phyloP scores from a whole-genome alignment of 1,284 basidiomycete genomes.

The Blastosporella zonata region DNA sequence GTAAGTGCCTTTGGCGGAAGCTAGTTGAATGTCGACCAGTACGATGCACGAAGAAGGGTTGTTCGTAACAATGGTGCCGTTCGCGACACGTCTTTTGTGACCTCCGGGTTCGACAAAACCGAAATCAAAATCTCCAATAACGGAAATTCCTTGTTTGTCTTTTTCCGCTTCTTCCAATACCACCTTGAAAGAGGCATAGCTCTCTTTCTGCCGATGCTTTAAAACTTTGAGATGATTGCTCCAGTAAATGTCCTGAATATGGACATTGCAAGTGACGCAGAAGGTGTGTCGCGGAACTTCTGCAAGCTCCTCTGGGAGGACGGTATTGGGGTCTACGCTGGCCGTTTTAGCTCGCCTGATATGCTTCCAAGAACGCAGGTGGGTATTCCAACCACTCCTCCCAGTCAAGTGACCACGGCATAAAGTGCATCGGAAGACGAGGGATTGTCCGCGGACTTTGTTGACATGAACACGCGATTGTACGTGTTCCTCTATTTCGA shows the following conservation, averaged over 20 bases:
- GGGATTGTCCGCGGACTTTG: slow-evolving; percentile 11
- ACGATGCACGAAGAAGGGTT: slow-evolving; percentile 14
- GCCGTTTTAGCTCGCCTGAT: background rate
- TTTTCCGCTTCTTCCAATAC: slow-evolving; percentile 42
- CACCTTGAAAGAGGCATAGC: slow-evolving; percentile 33
- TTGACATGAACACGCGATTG: slow-evolving; percentile 13
- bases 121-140: slow-evolving; percentile 39
- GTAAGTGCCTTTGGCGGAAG: slow-evolving; percentile 29
- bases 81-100: slow-evolving; percentile 18
- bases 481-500: slow-evolving; percentile 15
- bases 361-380: slow-evolving; percentile 11
- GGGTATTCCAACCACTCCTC: slow-evolving; percentile 9
- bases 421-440: slow-evolving; percentile 13
- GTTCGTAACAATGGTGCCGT: slow-evolving; percentile 11
- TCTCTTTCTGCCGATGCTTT: slow-evolving; percentile 34
- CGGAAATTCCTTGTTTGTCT: slow-evolving; percentile 40
- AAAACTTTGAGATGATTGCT: slow-evolving; percentile 25
- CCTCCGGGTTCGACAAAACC: slow-evolving; percentile 33
- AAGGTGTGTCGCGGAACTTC: slow-evolving; percentile 27
- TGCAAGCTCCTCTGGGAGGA: slow-evolving; percentile 30
- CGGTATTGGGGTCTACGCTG: slow-evolving; percentile 12
- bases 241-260: slow-evolving; percentile 32
- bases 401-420: slow-evolving; percentile 10
- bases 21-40: slow-evolving; percentile 34
- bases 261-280: slow-evolving; percentile 39